Base-by-base conservation (phyloP, 306 rosid species). In the Prunus armeniaca region DNA sequence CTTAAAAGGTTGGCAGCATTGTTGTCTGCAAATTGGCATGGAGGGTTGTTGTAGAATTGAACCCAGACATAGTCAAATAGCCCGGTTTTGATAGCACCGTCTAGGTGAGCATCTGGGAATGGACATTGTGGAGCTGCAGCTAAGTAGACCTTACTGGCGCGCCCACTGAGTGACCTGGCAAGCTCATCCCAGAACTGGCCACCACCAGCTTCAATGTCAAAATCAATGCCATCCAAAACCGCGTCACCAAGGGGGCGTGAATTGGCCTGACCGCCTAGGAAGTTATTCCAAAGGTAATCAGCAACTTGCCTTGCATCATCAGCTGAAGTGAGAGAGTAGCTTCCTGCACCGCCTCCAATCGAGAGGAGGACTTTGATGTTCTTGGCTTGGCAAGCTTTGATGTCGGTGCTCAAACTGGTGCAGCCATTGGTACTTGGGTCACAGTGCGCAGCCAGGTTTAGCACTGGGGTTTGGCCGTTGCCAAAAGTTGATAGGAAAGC, bases 71-170 rank as follows among this genome's bases (percentile, higher is more conserved):
- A 80, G 57, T 88, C 91, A 64, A 90, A 88, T 14, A 88, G 17
- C 0, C 96, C 91, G 0, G 96, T 88, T 43, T 76, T 55, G 9
- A 90, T 80, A 1, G 96, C 91, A 0, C 67, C 0, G 13, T 77
- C 84, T 11, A 88, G 69, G 67, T 80, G 79, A 0, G 76, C 77
- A 41, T 91, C 91, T 0, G 90, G 91, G 83, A 55, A 76, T 2
- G 83, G 83, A 19, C 96, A 88, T n/a, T 91, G 93, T 0, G 93
- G 96, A 0, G 96, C 93, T 5, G 93, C 96, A 0, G 88, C 43
- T 4, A 91, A 71, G 65, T 52, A 11, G 3, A 88, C 80, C 30
- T 58, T 80, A 61, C 78, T 81, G 6, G 74, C 83, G 6, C 78
- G 79, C 0, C 63, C 71, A 0, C 63, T 75, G 0, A 90, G 81